Base-by-base conservation (phyloP, 495 filamentous ascomycete species). In the Talaromyces thailandensis region DNA sequence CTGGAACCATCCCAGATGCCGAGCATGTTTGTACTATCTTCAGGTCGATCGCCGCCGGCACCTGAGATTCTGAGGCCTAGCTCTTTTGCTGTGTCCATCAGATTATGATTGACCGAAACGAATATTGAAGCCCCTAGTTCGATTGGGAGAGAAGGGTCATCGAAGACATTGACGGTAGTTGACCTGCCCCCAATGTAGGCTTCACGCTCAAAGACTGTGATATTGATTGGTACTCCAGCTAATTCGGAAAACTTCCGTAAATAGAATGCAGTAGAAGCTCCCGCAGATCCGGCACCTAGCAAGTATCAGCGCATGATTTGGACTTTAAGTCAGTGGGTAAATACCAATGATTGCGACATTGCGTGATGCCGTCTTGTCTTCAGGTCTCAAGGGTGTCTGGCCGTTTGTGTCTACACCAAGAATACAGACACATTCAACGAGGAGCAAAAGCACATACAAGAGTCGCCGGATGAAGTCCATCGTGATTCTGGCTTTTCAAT, bases 111-210 rank as follows among this genome's bases (percentile, higher is more conserved):
- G 50, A 90, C 83, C 50, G 88, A 70, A 28, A 98, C 91, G 69
- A 99, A 99, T 65, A 98, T 96, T 31, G 86, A 92, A 37, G 89
- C 95, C 8, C 94, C 94, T 1, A 97, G 81, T 66, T 99, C 94
- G 53, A 96, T 82, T 6, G 90, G 91, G 52, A 84, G 73, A 0
- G 77, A 67, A 4, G 87, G 79, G 66, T 94, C 80, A 64, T 84
- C 84, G 64, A 89, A 91, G 0, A 85, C 88, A 70, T 95, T 81
- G 35, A 97, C 88, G 21, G 94, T 98, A 6, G 92, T 94, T 25
- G 90, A 90, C 12, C 94, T 88, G 26, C 94, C 94, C 2, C 94
- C 95, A 29, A 97, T 80, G 69, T 89, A 91, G 26, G 79, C 75
- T 18, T 82, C 84, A 51, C 89, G 88, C 69, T 98, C 95, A 69